Base-by-base conservation (phyloP, 106 monocot genomes). In the Iris macrosiphon region DNA sequence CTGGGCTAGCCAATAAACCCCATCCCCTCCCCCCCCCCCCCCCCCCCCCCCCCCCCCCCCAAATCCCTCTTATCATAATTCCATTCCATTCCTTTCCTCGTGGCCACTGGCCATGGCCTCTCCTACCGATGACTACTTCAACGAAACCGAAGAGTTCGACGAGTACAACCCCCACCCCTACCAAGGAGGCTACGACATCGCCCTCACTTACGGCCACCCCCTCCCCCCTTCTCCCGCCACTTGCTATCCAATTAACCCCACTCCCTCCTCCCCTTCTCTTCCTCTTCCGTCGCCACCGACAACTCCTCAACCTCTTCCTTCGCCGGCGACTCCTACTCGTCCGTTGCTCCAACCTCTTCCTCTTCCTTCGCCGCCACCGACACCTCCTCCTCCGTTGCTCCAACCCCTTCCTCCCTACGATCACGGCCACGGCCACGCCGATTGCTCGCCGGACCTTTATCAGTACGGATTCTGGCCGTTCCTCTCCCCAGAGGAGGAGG, bases 111-210 rank as follows among this genome's bases (percentile, higher is more conserved):
- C 33, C 15, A 17, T 13, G 46, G 2, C n/a, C n/a, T n/a, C n/a
- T n/a, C n/a, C n/a, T n/a, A n/a, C n/a, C n/a, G n/a, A n/a, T n/a
- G n/a, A n/a, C 31, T 55, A 34, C 69, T 45, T 34, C 59, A 48
- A 69, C 33, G 79, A 69, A 27, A 60, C 59, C 40, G 64, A 69
- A 40, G 74, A 79, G 28, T 85, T 89, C 66, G 73, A 68, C 17
- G 76, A 77, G 23, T 87, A 87, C 90, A 83, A 90, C 43, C 90
- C 79, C 23, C 66, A 86, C 43, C 90, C 89, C 1, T 96, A 86
- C 75, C 44, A 26, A 13, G 96, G 96, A 40, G 96, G 96, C 25
- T 96, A 96, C 69, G 75, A 96, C 72, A 86, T 96, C 40, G 55
- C 46, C 38, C 57, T 66, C 64, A 87, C 89, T 23, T 96, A 90